Evolutionary conservation across 78 protist species (phyloP).

Genomic region (Dictyostelium purpureum): DNA sequence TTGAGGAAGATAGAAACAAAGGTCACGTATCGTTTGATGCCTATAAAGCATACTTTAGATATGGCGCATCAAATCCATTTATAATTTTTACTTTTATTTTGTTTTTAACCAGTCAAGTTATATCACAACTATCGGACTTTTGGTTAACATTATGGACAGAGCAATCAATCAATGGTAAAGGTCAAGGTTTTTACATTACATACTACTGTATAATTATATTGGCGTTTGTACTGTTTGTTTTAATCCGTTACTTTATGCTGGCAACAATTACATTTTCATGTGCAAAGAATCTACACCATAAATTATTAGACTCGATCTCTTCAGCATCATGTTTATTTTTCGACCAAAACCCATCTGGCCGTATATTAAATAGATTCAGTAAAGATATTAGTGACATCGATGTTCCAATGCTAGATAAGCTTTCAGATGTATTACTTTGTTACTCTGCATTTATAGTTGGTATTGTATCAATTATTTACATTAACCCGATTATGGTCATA

Average conservation of each 20-base stretch:
- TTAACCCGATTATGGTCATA: slow-evolving; percentile 20
- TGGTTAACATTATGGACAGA: slow-evolving; percentile 46
- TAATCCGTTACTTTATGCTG: background rate
- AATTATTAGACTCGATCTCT: background rate
- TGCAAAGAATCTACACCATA: background rate
- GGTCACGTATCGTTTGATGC: slow-evolving; percentile 12
- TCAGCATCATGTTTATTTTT: slow-evolving; percentile 51
- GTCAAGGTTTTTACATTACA: background rate
- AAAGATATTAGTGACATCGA: slow-evolving; percentile 78
- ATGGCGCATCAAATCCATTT: slow-evolving; percentile 1
- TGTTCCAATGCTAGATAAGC: background rate
- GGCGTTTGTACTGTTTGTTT: background rate
- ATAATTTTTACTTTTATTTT: background rate
- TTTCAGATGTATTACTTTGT: slow-evolving; percentile 3
- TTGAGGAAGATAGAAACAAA: slow-evolving; percentile 40
- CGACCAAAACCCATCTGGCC: slow-evolving; percentile 64
- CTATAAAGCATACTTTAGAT: background rate
- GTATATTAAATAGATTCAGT: slow-evolving; percentile 69
- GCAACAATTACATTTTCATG: background rate
- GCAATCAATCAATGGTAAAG: background rate
- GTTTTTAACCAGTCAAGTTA: slow-evolving; percentile 12
- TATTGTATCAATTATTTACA: background rate
- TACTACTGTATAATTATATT: background rate
- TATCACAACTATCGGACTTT: slow-evolving; percentile 33
- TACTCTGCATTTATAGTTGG: slow-evolving; percentile 1